These are phyloP conservation scores for Pugionium cornutum DNA, from an alignment of 345 rosid genomes.

Conservation along the genomic window DNA sequence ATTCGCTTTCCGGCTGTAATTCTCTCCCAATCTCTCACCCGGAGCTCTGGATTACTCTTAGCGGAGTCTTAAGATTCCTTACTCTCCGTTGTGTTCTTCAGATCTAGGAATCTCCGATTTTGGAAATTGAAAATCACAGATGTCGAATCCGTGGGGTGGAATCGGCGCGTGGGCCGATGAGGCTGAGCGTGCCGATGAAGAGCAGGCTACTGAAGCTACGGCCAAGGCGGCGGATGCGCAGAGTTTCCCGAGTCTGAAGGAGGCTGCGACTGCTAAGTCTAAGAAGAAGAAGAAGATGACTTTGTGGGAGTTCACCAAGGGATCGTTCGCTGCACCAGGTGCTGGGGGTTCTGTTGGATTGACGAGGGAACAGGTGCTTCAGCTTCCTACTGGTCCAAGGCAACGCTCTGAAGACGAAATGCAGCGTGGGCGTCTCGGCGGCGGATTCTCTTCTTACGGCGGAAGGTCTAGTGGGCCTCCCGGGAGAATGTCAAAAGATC, in stretches of 20 bases:
- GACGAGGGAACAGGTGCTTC: conserved; percentile 70
- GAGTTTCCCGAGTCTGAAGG: conserved; percentile 73
- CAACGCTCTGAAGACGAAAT: conserved; percentile 82
- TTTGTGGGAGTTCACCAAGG: conserved; percentile 54
- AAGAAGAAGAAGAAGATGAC: conserved; percentile 76
- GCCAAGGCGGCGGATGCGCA: conserved; percentile 41
- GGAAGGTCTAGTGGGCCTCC: conserved; percentile 42
- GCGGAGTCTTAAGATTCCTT: too few relatives aligned
- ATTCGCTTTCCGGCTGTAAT: conserved; percentile 7
- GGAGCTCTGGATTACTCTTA: conserved; percentile 38
- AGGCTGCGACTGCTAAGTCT: conserved; percentile 58
- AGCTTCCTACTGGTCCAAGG: conserved; percentile 83
- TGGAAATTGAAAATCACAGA: conserved; percentile 27
- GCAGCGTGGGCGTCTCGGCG: conserved; percentile 72
- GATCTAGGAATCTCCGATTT: conserved; percentile 22
- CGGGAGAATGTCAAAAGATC: conserved; percentile 42
- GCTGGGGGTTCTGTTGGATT: conserved; percentile 41
- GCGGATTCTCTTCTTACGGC: conserved; percentile 72
- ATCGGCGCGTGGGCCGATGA: conserved; percentile 94
- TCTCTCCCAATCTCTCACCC: conserved; percentile 22
- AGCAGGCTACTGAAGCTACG: conserved; percentile 44
- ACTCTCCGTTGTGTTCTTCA: not conserved
- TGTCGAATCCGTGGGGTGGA: conserved; percentile 70
- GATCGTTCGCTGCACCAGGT: conserved; percentile 36
- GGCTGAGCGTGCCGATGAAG: conserved; percentile 72